A percentile compares a stretch with the other conserved stretches of the same genome.
Conservation (phyloP, 345 rosid genomes). For the Abelmoschus esculentus region DNA sequence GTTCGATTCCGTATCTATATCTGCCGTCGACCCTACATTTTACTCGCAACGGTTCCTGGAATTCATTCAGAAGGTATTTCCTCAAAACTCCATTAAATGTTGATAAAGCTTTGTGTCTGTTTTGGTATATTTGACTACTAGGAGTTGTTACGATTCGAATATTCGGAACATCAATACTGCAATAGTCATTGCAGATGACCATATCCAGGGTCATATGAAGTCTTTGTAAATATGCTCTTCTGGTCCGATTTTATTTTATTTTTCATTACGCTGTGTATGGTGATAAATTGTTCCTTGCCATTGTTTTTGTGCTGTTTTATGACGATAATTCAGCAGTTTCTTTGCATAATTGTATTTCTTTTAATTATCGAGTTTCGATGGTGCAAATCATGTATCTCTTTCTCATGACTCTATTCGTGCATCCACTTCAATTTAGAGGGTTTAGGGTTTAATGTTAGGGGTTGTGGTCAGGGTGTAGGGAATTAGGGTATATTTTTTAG, state of each 20-base stretch:
- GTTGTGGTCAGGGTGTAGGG: too few relatives aligned
- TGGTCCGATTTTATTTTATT: neutral
- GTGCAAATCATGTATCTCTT: too few relatives aligned
- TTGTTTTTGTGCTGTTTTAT: neutral
- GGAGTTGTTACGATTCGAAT: neutral
- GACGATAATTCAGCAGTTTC: neutral
- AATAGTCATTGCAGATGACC: neutral
- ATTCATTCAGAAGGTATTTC: conserved; percentile 77
- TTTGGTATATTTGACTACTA: neutral
- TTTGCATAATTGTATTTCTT: too few relatives aligned
- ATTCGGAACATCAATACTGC: neutral
- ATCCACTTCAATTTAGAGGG: too few relatives aligned
- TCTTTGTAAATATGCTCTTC: neutral
- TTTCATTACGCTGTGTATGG: neutral
- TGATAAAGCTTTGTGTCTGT: conserved; percentile 15
- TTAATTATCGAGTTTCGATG: too few relatives aligned
- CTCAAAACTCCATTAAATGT: conserved; percentile 29
- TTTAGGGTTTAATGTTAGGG: too few relatives aligned
- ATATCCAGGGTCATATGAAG: neutral
- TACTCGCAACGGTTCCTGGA: conserved; percentile 78
- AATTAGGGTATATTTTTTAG: too few relatives aligned
- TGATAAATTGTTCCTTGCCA: neutral
- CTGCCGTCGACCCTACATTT: conserved; percentile 82
- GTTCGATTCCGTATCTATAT: conserved; percentile 77
- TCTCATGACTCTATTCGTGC: too few relatives aligned